Evolutionary conservation across 2,329 filamentous ascomycete genomes (phyloP).

Genomic region (Lasiodiplodia gonubiensis): DNA sequence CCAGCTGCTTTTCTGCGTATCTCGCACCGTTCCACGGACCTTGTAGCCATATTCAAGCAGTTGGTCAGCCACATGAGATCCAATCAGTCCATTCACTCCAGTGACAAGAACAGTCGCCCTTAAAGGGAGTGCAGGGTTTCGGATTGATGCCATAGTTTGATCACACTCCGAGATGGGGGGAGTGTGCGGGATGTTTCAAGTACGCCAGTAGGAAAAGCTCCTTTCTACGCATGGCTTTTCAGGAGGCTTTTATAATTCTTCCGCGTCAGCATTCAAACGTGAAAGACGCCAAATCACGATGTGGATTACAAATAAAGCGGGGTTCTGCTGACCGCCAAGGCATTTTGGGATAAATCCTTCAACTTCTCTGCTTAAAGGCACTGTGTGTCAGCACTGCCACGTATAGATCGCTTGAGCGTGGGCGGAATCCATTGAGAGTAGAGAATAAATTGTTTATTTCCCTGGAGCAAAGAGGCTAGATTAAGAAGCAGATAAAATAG

Average conservation of each 20-base stretch:
- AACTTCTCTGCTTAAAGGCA: too few relatives aligned
- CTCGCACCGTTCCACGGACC: conserved; percentile 43
- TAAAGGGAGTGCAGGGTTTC: neutral
- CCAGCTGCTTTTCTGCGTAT: conserved; percentile 38
- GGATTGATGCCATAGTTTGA: neutral
- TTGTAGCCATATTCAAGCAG: conserved; percentile 40
- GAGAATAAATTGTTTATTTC: too few relatives aligned
- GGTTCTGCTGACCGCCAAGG: neutral
- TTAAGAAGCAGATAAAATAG: too few relatives aligned
- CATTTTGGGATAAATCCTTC: neutral
- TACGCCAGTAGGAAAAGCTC: too few relatives aligned
- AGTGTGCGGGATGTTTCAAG: too few relatives aligned
- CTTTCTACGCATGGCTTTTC: too few relatives aligned
- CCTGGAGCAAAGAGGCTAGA: too few relatives aligned
- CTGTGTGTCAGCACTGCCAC: too few relatives aligned
- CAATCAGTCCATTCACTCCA: conserved; percentile 44
- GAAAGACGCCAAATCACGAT: neutral
- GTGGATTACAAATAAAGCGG: neutral
- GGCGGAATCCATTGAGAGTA: too few relatives aligned
- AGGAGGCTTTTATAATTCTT: too few relatives aligned
- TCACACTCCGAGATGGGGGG: neutral
- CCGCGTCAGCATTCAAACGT: neutral
- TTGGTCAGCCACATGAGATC: conserved; percentile 41
- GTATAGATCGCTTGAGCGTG: too few relatives aligned
- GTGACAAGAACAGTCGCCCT: conserved; percentile 43